Conservation (phyloP, 23 red algal genomes). For the Chondrus crispus region DNA sequence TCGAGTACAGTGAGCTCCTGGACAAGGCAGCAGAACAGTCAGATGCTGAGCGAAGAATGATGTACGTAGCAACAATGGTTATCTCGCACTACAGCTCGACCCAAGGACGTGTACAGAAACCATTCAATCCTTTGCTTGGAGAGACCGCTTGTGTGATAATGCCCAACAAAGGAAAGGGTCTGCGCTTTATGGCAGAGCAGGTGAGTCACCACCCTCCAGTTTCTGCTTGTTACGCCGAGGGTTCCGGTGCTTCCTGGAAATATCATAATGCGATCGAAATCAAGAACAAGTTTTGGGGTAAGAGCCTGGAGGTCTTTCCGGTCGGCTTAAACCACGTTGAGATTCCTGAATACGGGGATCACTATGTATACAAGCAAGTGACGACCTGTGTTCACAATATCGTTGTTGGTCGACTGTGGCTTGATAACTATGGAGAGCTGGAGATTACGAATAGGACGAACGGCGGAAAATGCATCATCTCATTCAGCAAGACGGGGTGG, state of each 20-base stretch:
- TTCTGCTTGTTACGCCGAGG: constrained; percentile 80
- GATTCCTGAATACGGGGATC: constrained; percentile 78
- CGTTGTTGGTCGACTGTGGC: constrained; percentile 90
- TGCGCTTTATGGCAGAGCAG: constrained; percentile 88
- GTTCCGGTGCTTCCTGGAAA: constrained; percentile 72
- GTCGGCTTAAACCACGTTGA: constrained; percentile 85
- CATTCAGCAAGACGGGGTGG: constrained; percentile 61
- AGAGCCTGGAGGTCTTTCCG: constrained; percentile 95
- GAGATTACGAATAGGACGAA: constrained; percentile 76
- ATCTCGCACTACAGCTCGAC: constrained; percentile 91
- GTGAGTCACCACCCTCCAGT: constrained; percentile 94
- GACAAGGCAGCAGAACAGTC: constrained; percentile 72
- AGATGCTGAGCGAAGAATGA: constrained; percentile 74
- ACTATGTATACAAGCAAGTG: constrained; percentile 81
- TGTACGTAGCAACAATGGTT: constrained; percentile 82
- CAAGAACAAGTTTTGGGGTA: constrained; percentile 99
- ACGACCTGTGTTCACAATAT: constrained; percentile 99
- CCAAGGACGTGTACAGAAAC: constrained; percentile 80
- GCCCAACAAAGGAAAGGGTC: constrained; percentile 58
- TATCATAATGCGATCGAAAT: constrained; percentile 86
- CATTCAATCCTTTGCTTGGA: constrained; percentile 92
- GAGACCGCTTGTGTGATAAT: constrained; percentile 80
- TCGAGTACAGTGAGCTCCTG: constrained; percentile 85
- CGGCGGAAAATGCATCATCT: constrained; percentile 55
- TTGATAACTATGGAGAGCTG: constrained; percentile 98